Conservation (phyloP, 179 eudicot genomes). For the Spinacia oleracea region DNA sequence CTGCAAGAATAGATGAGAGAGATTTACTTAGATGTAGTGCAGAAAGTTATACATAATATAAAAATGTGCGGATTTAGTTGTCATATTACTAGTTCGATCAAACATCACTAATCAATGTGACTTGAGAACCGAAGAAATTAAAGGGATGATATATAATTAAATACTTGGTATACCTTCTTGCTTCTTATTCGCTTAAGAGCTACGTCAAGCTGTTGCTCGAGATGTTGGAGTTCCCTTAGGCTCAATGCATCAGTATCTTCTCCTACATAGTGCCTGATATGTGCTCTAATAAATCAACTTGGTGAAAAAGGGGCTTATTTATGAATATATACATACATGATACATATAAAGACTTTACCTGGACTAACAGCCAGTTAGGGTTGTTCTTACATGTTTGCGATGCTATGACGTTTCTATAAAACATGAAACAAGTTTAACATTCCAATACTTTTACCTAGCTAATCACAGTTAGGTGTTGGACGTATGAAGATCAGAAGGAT, state of each 20-base stretch:
- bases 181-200: constrained; percentile 68
- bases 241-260: constrained; percentile 65
- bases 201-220: constrained; percentile 78
- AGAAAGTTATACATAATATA: too few relatives aligned
- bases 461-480: neutral
- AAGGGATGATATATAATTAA: too few relatives aligned
- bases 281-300: neutral
- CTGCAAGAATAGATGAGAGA: constrained; percentile 37
- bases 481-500: neutral
- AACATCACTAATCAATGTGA: neutral
- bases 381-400: too few relatives aligned
- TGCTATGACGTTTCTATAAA: too few relatives aligned
- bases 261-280: constrained; percentile 68
- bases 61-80: neutral
- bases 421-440: too few relatives aligned
- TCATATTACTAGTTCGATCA: neutral
- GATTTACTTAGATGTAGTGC: neutral
- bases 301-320: too few relatives aligned
- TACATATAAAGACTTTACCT: too few relatives aligned
- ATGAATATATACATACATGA: too few relatives aligned
- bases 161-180: constrained; percentile 59
- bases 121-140: too few relatives aligned
- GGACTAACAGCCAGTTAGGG: too few relatives aligned
- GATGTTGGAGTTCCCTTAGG: constrained; percentile 68
- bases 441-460: too few relatives aligned